Evolutionary conservation across 495 filamentous ascomycete species (phyloP).

Genomic region (Tricharina praecox): DNA sequence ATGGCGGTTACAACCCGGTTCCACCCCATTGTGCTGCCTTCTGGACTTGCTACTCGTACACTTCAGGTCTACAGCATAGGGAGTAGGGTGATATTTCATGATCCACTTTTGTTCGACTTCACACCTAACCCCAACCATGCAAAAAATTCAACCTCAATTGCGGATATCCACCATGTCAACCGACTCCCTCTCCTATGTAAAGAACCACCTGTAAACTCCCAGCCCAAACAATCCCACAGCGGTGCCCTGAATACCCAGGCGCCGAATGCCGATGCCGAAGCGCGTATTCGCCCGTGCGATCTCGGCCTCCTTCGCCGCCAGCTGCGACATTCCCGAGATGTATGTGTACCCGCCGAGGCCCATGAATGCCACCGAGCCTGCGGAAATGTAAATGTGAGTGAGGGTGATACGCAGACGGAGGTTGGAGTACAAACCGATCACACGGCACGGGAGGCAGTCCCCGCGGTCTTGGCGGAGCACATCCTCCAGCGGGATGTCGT

Average conservation of each 20-base stretch:
- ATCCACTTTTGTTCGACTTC: no score
- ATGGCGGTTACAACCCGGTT: no score
- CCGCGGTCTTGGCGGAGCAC: not conserved
- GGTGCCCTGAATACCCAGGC: conserved; percentile 23
- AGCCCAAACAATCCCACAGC: conserved; percentile 19
- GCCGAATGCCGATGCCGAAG: conserved; percentile 44
- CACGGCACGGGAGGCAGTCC: conserved; percentile 18
- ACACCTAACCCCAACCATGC: no score
- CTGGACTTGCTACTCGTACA: no score
- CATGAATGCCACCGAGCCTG: conserved; percentile 68
- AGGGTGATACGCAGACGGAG: not conserved
- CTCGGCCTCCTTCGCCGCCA: conserved; percentile 47
- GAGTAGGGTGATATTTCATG: no score
- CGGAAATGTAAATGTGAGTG: no score
- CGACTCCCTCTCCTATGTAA: no score
- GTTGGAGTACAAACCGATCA: conserved; percentile 8
- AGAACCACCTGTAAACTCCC: conserved; percentile 20
- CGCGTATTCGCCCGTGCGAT: conserved; percentile 54
- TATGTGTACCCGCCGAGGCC: conserved; percentile 85
- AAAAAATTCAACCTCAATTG: no score
- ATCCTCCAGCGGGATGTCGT: not conserved
- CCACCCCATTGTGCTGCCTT: no score
- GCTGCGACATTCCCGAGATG: conserved; percentile 57
- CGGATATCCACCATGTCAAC: no score
- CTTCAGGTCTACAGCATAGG: no score